Evolutionary conservation across 2,329 filamentous ascomycete genomes (phyloP), one percentile per base, ranked within the genome.

Genomic region (Sclerotinia sclerotiorum): DNA sequence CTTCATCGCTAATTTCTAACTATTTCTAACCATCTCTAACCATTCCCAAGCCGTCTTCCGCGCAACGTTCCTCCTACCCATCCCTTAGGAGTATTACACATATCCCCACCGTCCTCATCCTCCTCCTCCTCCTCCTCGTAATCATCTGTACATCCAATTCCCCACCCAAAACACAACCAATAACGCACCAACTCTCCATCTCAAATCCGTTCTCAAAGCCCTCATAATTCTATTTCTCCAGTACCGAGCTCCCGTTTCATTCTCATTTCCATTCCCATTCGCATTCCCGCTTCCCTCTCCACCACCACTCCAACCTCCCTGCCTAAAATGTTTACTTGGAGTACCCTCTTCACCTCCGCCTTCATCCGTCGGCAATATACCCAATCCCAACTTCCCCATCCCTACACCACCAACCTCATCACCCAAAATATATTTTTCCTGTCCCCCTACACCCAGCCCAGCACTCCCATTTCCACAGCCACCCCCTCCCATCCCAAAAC

Each of bases 381-480:
- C 69, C 11, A 65, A 70, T 29, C 56, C 58, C 55, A 48, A 21
- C 7, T 19, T 29, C 4, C 7, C 11, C 13, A 17, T 29, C 3
- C 39, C 39, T 11, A 24, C n/a, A 35, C 32, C 54, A 39, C 55
- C 27, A 17, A 42, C 39, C 5, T 39, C 49, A 51, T 65, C 11
- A 35, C 48, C 29, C 10, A 27, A 19, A 39, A n/a, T 21, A 24
- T 51, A 29, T 21, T 35, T 56, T 42, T 42, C 39, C 2, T 35
- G 44, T n/a, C 48, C 61, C 15, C 32, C n/a, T 55, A 44, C 52
- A 55, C 46, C 80, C 15, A 42, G 39, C 39, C 13, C 39, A 42
- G 15, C 39, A 70, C 56, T 81, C 76, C 79, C 79, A 81, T 17
- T 65, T 70, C 1, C 79, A 79, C 13, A 82, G 60, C 35, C 63